Percentiles rank a stretch among this genome's conserved stretches.
phyloP scores from a whole-genome alignment of 345 rosid genomes.

The Sisymbrium altissimum region DNA sequence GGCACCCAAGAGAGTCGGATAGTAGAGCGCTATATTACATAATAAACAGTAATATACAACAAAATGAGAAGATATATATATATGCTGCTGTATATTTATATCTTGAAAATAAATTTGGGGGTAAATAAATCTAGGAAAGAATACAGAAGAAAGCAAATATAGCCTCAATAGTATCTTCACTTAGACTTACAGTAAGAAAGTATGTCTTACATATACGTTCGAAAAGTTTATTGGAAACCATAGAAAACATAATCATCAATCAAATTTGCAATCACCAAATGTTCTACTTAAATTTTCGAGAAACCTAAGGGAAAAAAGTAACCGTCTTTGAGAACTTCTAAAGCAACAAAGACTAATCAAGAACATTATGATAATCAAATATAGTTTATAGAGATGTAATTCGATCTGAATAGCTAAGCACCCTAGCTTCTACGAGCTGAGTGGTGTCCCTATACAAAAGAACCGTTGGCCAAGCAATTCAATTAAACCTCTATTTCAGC shows the following conservation, averaged over 20 bases:
- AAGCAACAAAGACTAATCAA: conserved; percentile 16
- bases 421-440: background rate
- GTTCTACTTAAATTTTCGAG: background rate
- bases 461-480: background rate
- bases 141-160: conserved; percentile 22
- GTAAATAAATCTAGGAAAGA: conserved; percentile 15
- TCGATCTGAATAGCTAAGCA: background rate
- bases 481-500: background rate
- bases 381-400: background rate
- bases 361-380: background rate
- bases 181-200: conserved; percentile 11
- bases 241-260: conserved; percentile 10
- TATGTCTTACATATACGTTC: conserved; percentile 6
- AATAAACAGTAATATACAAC: conserved; percentile 55
- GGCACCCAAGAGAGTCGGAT: conserved; percentile 76
- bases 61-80: conserved; percentile 46
- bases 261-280: background rate
- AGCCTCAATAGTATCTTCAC: conserved; percentile 14
- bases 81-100: conserved; percentile 42
- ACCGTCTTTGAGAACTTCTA: background rate
- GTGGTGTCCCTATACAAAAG: background rate
- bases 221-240: conserved; percentile 1
- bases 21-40: conserved; percentile 88
- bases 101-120: conserved; percentile 34
- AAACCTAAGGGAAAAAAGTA: background rate